Conservation (phyloP, 2,329 filamentous ascomycete species). For the Trichoderma afroharzianum region DNA sequence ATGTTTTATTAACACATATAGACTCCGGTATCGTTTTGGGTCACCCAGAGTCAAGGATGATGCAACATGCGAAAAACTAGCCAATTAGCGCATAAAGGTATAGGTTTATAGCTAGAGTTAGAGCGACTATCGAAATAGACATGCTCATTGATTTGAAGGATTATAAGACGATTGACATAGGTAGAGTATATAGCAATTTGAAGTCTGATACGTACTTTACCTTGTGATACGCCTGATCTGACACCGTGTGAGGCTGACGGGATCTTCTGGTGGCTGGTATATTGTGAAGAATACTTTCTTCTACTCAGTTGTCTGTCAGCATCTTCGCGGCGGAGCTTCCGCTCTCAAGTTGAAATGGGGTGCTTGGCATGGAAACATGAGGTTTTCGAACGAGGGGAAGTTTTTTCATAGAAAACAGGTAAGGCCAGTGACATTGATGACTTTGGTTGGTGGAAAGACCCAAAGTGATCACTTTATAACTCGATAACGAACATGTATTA, state of each 20-base stretch:
- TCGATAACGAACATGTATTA: neutral
- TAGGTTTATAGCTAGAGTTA: neutral
- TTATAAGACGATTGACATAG: neutral
- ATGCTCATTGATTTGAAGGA: neutral
- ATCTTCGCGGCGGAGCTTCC: neutral
- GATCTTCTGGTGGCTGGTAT: neutral
- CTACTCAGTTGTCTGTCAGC: neutral
- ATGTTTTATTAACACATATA: neutral
- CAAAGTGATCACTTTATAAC: neutral
- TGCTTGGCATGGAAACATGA: neutral
- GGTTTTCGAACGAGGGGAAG: neutral
- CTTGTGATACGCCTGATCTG: neutral
- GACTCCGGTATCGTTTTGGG: slow-evolving; percentile 7
- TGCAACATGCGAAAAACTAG: neutral
- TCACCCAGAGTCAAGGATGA: neutral
- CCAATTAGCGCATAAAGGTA: neutral
- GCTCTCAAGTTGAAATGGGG: neutral
- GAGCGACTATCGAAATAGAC: neutral
- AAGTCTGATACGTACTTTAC: neutral
- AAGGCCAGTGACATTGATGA: neutral
- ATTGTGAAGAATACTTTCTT: neutral
- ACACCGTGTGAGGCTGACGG: neutral
- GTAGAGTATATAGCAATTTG: neutral
- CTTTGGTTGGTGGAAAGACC: neutral
- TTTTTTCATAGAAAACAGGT: neutral